Conservation (phyloP, 768 basidiomycete species). For the Lepiota venenata region DNA sequence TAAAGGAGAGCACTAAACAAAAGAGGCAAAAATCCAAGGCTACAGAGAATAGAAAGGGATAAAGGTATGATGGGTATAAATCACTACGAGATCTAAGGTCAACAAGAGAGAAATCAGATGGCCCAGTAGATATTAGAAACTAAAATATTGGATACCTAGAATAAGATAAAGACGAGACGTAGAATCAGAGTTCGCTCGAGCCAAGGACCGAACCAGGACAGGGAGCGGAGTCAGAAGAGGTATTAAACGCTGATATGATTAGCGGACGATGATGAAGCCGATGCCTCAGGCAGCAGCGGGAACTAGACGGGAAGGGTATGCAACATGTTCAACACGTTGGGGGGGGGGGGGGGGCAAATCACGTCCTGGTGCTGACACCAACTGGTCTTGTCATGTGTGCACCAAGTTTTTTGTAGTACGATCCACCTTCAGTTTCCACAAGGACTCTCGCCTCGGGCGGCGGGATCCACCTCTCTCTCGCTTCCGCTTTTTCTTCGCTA, state of each 20-base stretch:
- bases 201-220: conserved; percentile 14
- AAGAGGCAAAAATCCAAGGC: conserved; percentile 18
- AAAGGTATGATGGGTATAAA: neutral
- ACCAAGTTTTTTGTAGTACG: conserved; percentile 15
- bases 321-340: neutral
- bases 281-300: conserved; percentile 8
- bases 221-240: conserved; percentile 21
- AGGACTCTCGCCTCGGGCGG: conserved; percentile 24
- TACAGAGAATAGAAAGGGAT: conserved; percentile 11
- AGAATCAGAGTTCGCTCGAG: conserved; percentile 13
- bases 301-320: neutral
- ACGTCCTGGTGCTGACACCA: conserved; percentile 8
- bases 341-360: neutral
- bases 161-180: conserved; percentile 16
- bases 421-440: conserved; percentile 16
- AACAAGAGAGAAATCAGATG: neutral
- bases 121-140: neutral
- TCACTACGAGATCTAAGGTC: conserved; percentile 13
- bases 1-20: conserved; percentile 10
- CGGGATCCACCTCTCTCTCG: conserved; percentile 68
- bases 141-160: conserved; percentile 4
- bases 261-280: conserved; percentile 14
- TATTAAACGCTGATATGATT: conserved; percentile 30
- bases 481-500: conserved; percentile 62
- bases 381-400: conserved; percentile 8